phyloP scores from a whole-genome alignment of 768 basidiomycete species.

The Collybiopsis luxurians region DNA sequence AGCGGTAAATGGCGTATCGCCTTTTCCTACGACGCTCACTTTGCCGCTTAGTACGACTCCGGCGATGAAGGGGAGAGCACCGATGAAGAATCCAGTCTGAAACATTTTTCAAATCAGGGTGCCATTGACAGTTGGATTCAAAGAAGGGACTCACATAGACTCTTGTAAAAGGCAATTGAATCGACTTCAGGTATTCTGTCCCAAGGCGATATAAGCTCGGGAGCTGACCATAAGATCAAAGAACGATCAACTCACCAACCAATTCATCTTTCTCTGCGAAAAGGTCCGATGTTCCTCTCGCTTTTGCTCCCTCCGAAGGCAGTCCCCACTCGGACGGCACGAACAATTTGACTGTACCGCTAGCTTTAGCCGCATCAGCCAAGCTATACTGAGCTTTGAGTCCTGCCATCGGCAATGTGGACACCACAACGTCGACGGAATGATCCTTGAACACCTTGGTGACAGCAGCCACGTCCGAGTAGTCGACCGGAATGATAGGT shows the following conservation, averaged over 20 bases:
- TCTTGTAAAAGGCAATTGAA: slow-evolving; percentile 26
- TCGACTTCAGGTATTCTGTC: slow-evolving; percentile 25
- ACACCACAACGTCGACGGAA: slow-evolving; percentile 33
- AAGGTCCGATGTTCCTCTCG: slow-evolving; percentile 14
- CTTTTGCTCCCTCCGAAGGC: slow-evolving; percentile 28
- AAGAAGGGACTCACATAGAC: slow-evolving; percentile 22
- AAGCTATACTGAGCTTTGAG: slow-evolving; percentile 22
- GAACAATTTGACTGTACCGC: slow-evolving; percentile 31
- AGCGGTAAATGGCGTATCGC: slow-evolving; percentile 22
- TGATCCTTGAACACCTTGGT: slow-evolving; percentile 25
- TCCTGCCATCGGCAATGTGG: slow-evolving; percentile 23
- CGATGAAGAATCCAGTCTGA: slow-evolving; percentile 15
- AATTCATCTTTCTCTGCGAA: slow-evolving; percentile 22
- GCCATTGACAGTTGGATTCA: slow-evolving; percentile 15
- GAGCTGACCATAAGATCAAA: not conserved
- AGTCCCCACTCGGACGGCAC: slow-evolving; percentile 38
- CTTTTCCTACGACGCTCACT: slow-evolving; percentile 26
- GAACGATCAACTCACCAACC: slow-evolving; percentile 17
- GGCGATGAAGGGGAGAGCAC: slow-evolving; percentile 22
- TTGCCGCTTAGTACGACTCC: slow-evolving; percentile 22
- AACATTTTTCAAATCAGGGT: slow-evolving; percentile 2
- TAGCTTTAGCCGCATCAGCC: slow-evolving; percentile 33
- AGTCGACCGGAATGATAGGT: slow-evolving; percentile 16
- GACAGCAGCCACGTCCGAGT: slow-evolving; percentile 22
- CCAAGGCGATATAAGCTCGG: not conserved